Evolutionary conservation across 306 rosid species (phyloP), one percentile per base, ranked within the genome.

Genomic region (Cajanus cajan): DNA sequence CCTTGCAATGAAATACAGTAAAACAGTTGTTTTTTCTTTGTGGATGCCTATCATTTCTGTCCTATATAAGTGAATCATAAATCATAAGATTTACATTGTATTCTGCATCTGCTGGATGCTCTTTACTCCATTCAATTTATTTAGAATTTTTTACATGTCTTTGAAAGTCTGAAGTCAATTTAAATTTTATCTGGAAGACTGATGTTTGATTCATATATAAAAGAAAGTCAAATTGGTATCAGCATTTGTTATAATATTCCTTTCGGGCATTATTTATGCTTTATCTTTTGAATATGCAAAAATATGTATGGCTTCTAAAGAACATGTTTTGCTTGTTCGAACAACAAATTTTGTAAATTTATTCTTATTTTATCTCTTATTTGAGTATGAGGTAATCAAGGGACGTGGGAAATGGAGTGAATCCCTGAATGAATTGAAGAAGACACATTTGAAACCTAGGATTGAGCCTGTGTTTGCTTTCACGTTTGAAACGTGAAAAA

Each of bases 101-200:
- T 81, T 0, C 37, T 19, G 76, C 68, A 43, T 22, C 80, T 66
- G 64, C 16, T 71, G 33, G 64, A 50, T 63, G 73, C 47, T 71
- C 18, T 74, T 43, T 36, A 18, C 24, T 7, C 19, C 31, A 15
- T 31, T 15, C 15, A 64, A 18, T 66, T 62, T 54, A 44, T 40
- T 18, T 21, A 11, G 58, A n/a, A 15, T 8, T 31, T 37, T 77
- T 25, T 33, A 6, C 36, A 54, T 39, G 57, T 45, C 36, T 52
- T 22, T 52, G 59, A 52, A 55, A 19, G 62, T 28, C 40, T 31
- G 37, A 59, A 43, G 25, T 31, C 50, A n/a, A 22, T 71, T 68
- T 36, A 44, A 78, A 58, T 13, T 45, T 44, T 22, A 43, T 69
- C 6, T 13, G 16, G 28, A 25, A 52, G 68, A 36, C 52, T 41